Percentiles rank a stretch among this genome's conserved stretches.
Conservation (phyloP, 176 grass and related monocot species). For the Avena insularis region DNA sequence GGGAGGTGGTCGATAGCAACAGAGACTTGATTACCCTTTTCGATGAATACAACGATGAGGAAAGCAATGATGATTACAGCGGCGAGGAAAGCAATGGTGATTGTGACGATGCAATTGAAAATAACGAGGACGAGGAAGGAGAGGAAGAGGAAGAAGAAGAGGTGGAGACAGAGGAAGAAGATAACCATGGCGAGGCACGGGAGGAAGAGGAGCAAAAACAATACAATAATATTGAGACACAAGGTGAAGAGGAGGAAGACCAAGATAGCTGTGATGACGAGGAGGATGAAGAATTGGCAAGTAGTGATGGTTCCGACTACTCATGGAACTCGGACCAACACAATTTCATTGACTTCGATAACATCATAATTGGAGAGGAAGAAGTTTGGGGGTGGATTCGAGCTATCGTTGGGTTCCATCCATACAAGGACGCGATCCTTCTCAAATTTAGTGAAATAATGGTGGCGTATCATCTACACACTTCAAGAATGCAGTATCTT, state of each 20-base stretch:
- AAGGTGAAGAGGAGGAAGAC: neutral
- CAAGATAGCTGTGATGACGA: neutral
- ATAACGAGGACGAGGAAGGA: neutral
- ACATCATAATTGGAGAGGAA: neutral
- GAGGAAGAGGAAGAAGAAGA: neutral
- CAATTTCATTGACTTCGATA: conserved; percentile 3
- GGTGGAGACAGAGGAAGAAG: too few relatives aligned
- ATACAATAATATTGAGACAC: neutral
- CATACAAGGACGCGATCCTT: neutral
- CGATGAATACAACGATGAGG: neutral
- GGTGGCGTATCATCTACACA: conserved; percentile 11
- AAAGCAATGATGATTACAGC: neutral
- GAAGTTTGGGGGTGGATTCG: neutral
- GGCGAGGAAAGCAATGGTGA: neutral
- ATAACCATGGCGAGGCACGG: neutral
- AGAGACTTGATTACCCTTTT: neutral
- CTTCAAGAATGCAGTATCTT: conserved; percentile 2
- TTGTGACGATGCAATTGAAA: neutral
- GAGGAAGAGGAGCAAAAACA: neutral
- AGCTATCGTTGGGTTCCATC: neutral
- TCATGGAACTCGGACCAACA: neutral
- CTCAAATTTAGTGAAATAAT: neutral
- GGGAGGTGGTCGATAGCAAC: neutral
- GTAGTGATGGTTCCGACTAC: neutral
- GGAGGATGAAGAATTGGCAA: neutral